Percentiles rank a stretch among this genome's conserved stretches.
Evolutionary conservation across 2,329 filamentous ascomycete species (phyloP).

Genomic region (Remersonia thermophila): DNA sequence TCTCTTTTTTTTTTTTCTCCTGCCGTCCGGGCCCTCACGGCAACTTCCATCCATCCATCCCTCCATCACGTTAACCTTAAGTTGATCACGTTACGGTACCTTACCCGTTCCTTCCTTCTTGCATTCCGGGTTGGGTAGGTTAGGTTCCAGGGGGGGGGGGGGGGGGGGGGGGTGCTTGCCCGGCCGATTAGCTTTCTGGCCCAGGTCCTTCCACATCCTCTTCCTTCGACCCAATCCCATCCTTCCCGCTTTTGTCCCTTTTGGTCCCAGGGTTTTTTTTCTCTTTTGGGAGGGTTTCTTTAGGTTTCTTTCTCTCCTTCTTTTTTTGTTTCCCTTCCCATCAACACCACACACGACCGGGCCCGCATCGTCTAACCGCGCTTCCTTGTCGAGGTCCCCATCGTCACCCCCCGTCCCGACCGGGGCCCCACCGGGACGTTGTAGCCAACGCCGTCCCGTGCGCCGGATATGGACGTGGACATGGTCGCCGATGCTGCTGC

Average conservation of each 20-base stretch:
- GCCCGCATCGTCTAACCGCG: too few species aligned
- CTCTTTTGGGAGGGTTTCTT: too few species aligned
- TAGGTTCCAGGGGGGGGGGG: too few species aligned
- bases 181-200: slow-evolving; percentile 1
- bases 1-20: neutral
- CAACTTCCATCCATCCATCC: neutral
- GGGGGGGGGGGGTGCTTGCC: too few species aligned
- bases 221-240: too few species aligned
- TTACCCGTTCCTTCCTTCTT: neutral
- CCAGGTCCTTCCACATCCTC: too few species aligned
- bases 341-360: neutral
- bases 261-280: too few species aligned
- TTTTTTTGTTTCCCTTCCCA: neutral
- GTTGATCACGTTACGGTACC: neutral
- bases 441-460: slow-evolving; percentile 10
- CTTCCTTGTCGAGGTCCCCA: neutral
- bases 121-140: neutral
- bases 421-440: slow-evolving; percentile 3
- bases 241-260: too few species aligned
- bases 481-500: slow-evolving; percentile 8
- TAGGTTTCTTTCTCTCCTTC: neutral
- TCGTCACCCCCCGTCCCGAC: neutral
- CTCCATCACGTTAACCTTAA: neutral
- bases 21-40: too few species aligned
- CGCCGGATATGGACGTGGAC: slow-evolving; percentile 12